These are phyloP conservation scores for Alternaria infectoria DNA, from an alignment of 2,329 filamentous ascomycete species.

Conservation along the genomic window DNA sequence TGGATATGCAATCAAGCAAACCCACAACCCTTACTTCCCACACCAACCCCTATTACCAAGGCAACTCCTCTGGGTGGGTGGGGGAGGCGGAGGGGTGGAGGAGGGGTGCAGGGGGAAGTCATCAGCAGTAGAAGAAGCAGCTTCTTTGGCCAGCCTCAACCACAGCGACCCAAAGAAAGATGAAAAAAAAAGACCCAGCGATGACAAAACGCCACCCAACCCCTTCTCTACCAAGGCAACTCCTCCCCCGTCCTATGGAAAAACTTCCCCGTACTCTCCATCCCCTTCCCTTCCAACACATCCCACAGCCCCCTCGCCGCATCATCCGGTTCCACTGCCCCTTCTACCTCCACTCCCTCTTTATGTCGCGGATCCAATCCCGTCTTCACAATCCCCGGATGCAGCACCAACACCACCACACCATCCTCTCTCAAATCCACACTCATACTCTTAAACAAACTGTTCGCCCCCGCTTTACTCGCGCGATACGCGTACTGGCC, in stretches of 20 bases:
- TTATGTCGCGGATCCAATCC: conserved; percentile 30
- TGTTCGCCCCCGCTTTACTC: conserved; percentile 55
- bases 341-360: conserved; percentile 32
- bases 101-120: too few relatives aligned
- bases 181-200: too few relatives aligned
- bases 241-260: conserved; percentile 55
- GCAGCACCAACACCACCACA: conserved; percentile 51
- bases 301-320: conserved; percentile 54
- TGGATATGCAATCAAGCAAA: too few relatives aligned
- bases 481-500: conserved; percentile 54
- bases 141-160: too few relatives aligned
- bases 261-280: conserved; percentile 53
- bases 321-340: conserved; percentile 54
- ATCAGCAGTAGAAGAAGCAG: too few relatives aligned
- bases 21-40: too few relatives aligned
- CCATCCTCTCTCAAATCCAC: conserved; percentile 50
- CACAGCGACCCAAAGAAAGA: too few relatives aligned
- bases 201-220: too few relatives aligned
- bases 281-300: conserved; percentile 48
- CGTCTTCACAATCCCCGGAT: conserved; percentile 54
- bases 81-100: too few relatives aligned
- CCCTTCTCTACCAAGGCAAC: conserved; percentile 22
- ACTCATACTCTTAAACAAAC: conserved; percentile 52
- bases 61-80: conserved; percentile 50
- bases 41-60: too few relatives aligned